These are phyloP conservation scores for Fusarium illudens DNA, from an alignment of 2,329 filamentous ascomycete species.

Conservation along the genomic window DNA sequence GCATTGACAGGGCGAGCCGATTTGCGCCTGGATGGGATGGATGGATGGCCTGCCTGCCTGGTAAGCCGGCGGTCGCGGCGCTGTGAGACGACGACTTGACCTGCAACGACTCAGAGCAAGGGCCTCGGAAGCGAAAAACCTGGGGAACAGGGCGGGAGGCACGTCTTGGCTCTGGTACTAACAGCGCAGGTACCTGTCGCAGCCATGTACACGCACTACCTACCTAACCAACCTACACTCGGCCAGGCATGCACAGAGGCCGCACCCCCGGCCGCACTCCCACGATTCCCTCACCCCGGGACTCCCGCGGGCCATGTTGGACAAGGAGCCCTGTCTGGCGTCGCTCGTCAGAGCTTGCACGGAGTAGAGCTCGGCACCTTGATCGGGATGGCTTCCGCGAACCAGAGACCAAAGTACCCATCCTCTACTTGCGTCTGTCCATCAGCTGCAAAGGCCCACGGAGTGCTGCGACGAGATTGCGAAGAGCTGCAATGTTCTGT, in stretches of 20 bases:
- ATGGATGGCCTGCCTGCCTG: background rate
- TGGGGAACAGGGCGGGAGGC: conserved; percentile 42
- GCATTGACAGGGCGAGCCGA: conserved; percentile 33
- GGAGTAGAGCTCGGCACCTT: conserved; percentile 7
- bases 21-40: conserved; percentile 6
- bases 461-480: conserved; percentile 10
- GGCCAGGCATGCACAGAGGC: conserved; percentile 3
- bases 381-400: conserved; percentile 1
- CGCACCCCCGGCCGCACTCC: conserved; percentile 20
- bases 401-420: conserved; percentile 12
- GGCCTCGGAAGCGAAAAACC: conserved; percentile 35
- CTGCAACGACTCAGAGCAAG: conserved; percentile 11
- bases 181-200: conserved; percentile 33
- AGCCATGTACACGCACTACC: conserved; percentile 14
- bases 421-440: conserved; percentile 11
- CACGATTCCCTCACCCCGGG: conserved; percentile 14
- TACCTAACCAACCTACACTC: conserved; percentile 1
- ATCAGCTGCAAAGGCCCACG: background rate
- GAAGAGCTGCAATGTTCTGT: conserved; percentile 16
- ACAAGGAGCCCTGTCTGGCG: conserved; percentile 12
- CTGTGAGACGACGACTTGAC: conserved; percentile 33
- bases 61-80: conserved; percentile 6
- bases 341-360: background rate
- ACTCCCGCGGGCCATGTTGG: conserved; percentile 16
- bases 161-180: conserved; percentile 37